Evolutionary conservation across 2,329 filamentous ascomycete species (phyloP).

Genomic region (Ploettnerulaceae sp.): DNA sequence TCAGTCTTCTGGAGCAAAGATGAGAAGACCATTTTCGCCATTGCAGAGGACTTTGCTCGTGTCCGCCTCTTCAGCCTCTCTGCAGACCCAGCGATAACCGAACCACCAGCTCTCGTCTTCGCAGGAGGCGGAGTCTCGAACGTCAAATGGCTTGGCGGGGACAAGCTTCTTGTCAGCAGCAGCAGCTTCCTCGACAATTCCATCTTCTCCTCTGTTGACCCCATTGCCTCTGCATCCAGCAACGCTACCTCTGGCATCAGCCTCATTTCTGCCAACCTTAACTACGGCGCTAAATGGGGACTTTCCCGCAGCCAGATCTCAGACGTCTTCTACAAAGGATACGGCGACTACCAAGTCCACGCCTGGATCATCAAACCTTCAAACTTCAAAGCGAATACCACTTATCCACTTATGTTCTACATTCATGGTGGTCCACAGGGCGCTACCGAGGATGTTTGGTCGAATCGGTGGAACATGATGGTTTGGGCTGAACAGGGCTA

Average conservation of each 20-base stretch:
- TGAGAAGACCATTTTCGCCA: conserved; percentile 59
- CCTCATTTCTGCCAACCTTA: conserved; percentile 21
- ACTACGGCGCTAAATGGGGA: conserved; percentile 17
- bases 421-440: conserved; percentile 78
- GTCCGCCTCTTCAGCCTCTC: conserved; percentile 54
- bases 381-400: conserved; percentile 9
- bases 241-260: conserved; percentile 23
- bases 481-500: conserved; percentile 84
- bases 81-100: conserved; percentile 38
- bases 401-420: conserved; percentile 23
- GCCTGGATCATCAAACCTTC: conserved; percentile 23
- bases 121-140: conserved; percentile 15
- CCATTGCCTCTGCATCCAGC: conserved; percentile 10
- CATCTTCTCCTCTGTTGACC: conserved; percentile 50
- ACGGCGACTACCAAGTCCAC: conserved; percentile 24
- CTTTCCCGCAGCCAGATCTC: conserved; percentile 22
- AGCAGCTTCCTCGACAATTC: conserved; percentile 66
- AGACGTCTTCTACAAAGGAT: conserved; percentile 25
- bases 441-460: conserved; percentile 72
- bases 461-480: conserved; percentile 77
- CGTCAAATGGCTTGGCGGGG: conserved; percentile 31
- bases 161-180: conserved; percentile 50
- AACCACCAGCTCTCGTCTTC: conserved; percentile 15
- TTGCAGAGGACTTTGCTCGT: conserved; percentile 63
- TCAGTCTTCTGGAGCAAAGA: conserved; percentile 51